Evolutionary conservation across 1,284 basidiomycete genomes (phyloP), one percentile per base, ranked within the genome.

Genomic region (Sanghuangporus baumii): DNA sequence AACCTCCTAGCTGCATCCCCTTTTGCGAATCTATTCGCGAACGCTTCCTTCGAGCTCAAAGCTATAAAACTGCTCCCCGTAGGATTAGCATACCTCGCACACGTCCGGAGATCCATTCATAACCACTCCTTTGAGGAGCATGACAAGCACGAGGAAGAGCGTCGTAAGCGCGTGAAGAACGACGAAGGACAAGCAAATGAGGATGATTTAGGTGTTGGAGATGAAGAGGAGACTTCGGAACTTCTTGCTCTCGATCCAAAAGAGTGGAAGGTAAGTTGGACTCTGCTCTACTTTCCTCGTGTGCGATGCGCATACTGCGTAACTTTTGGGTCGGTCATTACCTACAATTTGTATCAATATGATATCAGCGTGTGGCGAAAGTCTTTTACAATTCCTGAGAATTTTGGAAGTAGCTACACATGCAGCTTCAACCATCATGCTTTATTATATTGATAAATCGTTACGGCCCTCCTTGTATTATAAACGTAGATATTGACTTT

Each of bases 131-230:
- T 96, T 71, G 88, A 87, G 57, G 84, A 91, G 65, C 84, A 94
- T 69, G 93, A 96, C 77, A 76, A 80, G 73, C 71, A 82, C 64
- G 82, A 85, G 67, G 83, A 84, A 66, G 80, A 81, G 65, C 77
- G 75, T 34, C 66, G 65, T 52, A 75, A 79, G 69, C 78, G 80
- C 34, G 79, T 80, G 9, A 81, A 81, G 40, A 80, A 79, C 8
- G 74, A 85, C 26, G 81, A 83, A 67, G 84, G 78, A 7, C 80
- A 79, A 54, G 81, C 81, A 23, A 75, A 78, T 14, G 89, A 91
- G 65, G 95, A 94, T 72, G 94, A 97, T 76, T 86, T 91, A 18
- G 94, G 94, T 52, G 89, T 98, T 7, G 95, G 95, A 5, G 93
- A 96, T 65, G 97, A 99, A 77, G 80, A 88, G 65, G 97, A 99